Conservation (phyloP, 2,329 filamentous ascomycete genomes). For the Zymoseptoria passerinii region DNA sequence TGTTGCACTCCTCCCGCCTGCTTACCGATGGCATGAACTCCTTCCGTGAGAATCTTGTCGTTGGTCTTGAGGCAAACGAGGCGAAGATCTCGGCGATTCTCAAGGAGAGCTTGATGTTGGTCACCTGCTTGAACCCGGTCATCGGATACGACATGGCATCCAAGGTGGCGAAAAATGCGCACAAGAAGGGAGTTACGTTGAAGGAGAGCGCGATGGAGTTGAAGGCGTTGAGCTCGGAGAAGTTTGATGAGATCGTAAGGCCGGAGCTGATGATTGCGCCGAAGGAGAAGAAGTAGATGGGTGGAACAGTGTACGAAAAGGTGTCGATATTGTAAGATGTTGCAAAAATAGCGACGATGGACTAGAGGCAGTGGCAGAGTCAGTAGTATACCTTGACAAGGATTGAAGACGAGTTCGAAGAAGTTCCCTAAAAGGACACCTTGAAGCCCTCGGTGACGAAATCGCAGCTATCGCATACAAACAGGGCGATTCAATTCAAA, state of each 20-base stretch:
- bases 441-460: too few relatives aligned
- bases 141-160: constrained; percentile 97
- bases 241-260: constrained; percentile 82
- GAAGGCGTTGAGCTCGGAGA: constrained; percentile 74
- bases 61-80: constrained; percentile 85
- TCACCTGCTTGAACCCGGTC: constrained; percentile 94
- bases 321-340: background rate
- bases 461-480: too few relatives aligned
- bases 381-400: background rate
- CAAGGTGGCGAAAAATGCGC: constrained; percentile 96
- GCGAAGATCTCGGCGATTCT: constrained; percentile 81
- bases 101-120: constrained; percentile 96
- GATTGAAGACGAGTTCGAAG: background rate
- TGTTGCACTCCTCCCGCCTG: constrained; percentile 84
- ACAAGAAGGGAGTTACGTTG: constrained; percentile 93
- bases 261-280: constrained; percentile 95
- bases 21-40: constrained; percentile 87
- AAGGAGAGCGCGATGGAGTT: constrained; percentile 93
- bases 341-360: background rate
- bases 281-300: constrained; percentile 50
- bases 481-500: too few relatives aligned
- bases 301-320: background rate
- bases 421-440: background rate
- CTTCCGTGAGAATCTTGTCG: constrained; percentile 89
- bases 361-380: background rate